Evolutionary conservation across 1,139 yeast genomes (phyloP), one percentile per base, ranked within the genome.

Genomic region (Kurtzmaniella quercitrusa): DNA sequence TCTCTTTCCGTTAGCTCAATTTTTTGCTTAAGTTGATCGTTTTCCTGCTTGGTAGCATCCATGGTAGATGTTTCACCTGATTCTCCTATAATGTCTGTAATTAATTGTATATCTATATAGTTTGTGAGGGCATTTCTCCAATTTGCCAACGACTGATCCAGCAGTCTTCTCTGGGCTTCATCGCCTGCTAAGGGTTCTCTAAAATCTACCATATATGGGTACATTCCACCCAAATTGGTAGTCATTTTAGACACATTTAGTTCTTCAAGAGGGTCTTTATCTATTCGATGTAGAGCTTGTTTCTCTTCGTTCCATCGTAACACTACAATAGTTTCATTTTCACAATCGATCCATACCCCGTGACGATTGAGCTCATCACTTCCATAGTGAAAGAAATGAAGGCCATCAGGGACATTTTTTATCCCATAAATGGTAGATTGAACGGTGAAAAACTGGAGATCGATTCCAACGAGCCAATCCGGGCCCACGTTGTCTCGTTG

Each of bases 361-460:
- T 55, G 53, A 37, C 70, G 54, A 34, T 62, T 46, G 38, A 57
- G 14, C 27, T 36, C 17, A 31, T 42, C 9, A 49, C 40, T 7
- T 44, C 68, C 57, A 46, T 57, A 65, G 48, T 65, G 69, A 25
- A 65, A 46, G 7, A 65, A 48, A 48, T 65, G 70, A 2, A 55
- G 42, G 1, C 70, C 70, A 10, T 44, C 38, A 2, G 68, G 65
- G 12, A 65, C 53, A 7, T 47, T 42, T 43, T 62, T 64, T 25
- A 65, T 54, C 2, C 70, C 70, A 40, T 52, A 50, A 4, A 65
- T 47, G 2, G 50, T 33, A 16, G 48, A 47, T 39, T 54, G 57
- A 14, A 58, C 53, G 33, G 47, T 53, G 48, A 63, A 58, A 46
- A 63, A 65, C 46, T 57, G 63, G 16, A 60, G 54, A 44, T 65